Evolutionary conservation across 73 alveolate genomes (phyloP).

Genomic region (Effrenium voratum): DNA sequence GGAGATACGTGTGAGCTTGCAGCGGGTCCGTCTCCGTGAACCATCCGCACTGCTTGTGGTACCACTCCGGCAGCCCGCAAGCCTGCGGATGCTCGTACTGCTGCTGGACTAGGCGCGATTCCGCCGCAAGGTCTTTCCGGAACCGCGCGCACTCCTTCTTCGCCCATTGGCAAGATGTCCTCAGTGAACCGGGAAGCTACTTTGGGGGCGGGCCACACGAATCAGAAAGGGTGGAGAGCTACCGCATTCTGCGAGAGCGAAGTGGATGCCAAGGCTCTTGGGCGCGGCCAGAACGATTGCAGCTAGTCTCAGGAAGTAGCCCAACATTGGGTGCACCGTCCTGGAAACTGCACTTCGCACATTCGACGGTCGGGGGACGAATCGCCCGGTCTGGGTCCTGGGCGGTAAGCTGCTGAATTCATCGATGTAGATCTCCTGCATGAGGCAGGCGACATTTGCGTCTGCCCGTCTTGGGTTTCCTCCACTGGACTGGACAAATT

Average conservation of each 20-base stretch:
- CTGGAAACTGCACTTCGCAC: not conserved
- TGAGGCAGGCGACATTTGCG: not conserved
- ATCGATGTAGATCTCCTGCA: constrained; percentile 5
- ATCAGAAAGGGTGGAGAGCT: too few species aligned
- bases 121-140: not conserved
- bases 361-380: not conserved
- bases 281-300: not conserved
- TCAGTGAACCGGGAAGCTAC: not conserved
- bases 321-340: constrained; percentile 30
- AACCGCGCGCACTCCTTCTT: not conserved
- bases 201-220: too few species aligned
- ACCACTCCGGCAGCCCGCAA: constrained; percentile 36
- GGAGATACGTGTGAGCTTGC: constrained; percentile 9
- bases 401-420: constrained; percentile 35
- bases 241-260: too few species aligned
- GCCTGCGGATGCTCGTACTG: constrained; percentile 17
- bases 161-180: not conserved
- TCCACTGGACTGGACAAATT: too few species aligned
- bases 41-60: constrained; percentile 33
- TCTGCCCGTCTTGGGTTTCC: too few species aligned
- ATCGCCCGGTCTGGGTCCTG: too few species aligned
- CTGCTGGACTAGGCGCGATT: not conserved
- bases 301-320: constrained; percentile 16
- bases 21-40: constrained; percentile 21
- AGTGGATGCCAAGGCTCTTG: not conserved